A percentile compares a stretch with the other conserved stretches of the same genome.
phyloP scores from a whole-genome alignment of 805 yeast genomes.

The Wickerhamomyces pijperi region DNA sequence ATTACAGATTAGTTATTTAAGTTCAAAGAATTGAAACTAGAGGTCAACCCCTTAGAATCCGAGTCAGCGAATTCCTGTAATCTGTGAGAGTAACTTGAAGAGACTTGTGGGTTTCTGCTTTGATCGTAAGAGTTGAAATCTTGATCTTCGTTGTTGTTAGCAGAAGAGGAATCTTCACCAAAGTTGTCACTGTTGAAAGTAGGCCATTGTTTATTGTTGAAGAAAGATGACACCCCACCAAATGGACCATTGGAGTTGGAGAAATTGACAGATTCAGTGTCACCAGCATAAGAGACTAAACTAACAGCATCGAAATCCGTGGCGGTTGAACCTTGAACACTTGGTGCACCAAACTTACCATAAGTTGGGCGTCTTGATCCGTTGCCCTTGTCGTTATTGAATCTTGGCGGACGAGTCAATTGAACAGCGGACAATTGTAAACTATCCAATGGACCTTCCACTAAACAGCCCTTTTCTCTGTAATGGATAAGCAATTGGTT shows the following conservation, averaged over 20 bases:
- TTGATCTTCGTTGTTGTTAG: neutral
- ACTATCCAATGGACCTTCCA: conserved; percentile 79
- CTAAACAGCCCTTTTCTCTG: conserved; percentile 77
- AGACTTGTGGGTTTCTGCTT: conserved; percentile 10
- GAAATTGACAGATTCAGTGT: conserved; percentile 9
- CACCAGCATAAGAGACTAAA: conserved; percentile 25
- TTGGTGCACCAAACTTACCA: conserved; percentile 3
- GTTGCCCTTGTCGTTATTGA: conserved; percentile 6
- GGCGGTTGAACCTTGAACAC: conserved; percentile 10
- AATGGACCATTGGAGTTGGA: conserved; percentile 1
- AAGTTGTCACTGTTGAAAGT: conserved; percentile 7
- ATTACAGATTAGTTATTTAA: neutral
- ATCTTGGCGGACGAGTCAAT: conserved; percentile 21
- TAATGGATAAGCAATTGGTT: conserved; percentile 64
- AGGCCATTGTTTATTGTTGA: conserved; percentile 15
- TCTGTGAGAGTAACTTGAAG: conserved; percentile 25
- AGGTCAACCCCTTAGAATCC: neutral
- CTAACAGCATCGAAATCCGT: conserved; percentile 27
- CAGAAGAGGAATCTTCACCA: conserved; percentile 1
- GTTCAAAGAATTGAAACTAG: neutral
- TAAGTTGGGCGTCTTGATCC: conserved; percentile 1
- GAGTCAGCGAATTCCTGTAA: conserved; percentile 19
- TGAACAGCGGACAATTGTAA: conserved; percentile 64
- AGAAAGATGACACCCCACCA: conserved; percentile 11
- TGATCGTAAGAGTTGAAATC: conserved; percentile 10